Base-by-base conservation (phyloP, 2,329 filamentous ascomycete species). In the Stachybotrys echinatus region DNA sequence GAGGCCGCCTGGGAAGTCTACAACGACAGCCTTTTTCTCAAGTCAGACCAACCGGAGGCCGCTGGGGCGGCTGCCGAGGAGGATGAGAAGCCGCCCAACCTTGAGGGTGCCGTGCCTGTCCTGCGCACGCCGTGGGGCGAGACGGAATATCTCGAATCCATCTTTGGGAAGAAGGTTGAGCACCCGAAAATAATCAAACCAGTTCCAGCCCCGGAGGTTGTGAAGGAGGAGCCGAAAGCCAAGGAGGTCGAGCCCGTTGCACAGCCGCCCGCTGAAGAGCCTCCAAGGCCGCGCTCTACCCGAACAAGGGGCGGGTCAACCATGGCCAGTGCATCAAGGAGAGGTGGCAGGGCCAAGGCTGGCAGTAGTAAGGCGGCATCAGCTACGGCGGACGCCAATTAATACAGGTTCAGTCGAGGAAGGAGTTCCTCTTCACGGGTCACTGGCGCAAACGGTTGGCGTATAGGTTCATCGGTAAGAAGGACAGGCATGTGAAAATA, bases 1-100 rank as follows among this genome's bases (percentile, higher is more conserved):
- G 78, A 84, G 54, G 80, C 83, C 51, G 85, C 90, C 4, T 96
- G 89, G 82, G 79, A 82, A 23, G 78, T 84, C 27, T 96, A 91
- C 66, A 79, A 85, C 51, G 81, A 87, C 57, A 85, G 83, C 54
- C 79, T 96, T 55, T 85, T 71, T 53, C 59, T 71, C 12, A 56
- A 52, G 8, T 54, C 61, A 6, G 27, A 50, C 6, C 38, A 55
- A 12, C 54, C 55, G 7, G 55, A 48, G 0, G 57, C 54, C 1
- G 52, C 31, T 7, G 48, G 27, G 14, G 44, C 40, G 4, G 48
- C 27, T 5, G 48, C 42, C 3, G 51, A 47, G 10, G 42, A 39
- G 2, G 55, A 51, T 19, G 57, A 52, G 23, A 54, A 61, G 5
- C 51, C 40, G 12, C 45, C 31, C 4, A 51, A 52, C 20, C 55